Evolutionary conservation across 2,329 filamentous ascomycete genomes (phyloP), one percentile per base, ranked within the genome.

Genomic region (Exophiala sideris): DNA sequence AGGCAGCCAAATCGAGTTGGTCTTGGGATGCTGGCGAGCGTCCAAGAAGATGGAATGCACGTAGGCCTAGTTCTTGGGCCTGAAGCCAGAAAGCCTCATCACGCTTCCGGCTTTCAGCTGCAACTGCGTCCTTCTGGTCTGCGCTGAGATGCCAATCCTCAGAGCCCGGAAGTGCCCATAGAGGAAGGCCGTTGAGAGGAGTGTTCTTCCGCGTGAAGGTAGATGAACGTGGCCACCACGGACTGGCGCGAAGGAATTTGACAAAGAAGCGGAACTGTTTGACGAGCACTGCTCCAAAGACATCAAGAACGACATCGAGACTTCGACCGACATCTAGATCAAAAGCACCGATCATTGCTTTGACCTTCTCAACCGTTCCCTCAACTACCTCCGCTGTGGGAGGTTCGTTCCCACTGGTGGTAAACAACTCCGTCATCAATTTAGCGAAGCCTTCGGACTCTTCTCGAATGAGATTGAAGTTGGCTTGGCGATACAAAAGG

Each of bases 381-480:
- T 88, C 85, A 1, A 92, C 89, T 34, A 88, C 81, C 58, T 90
- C 87, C 49, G 83, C 83, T 2, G 84, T 84, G n/a, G 87, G 86
- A 18, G 85, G 84, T 50, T 87, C 84, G 57, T 82, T 84, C 63
- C 85, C 86, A 65, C 88, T 89, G 0, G 88, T 95, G 6, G 90
- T 92, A 71, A 96, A 99, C 32, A 97, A 85, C 70, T 99, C 94
- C 0, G 92, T 96, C 56, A 96, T 85, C 44, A 99, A 82, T 70
- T 99, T 99, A 0, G 94, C 91, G 68, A 96, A 99, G 38, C 95
- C 94, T 72, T 99, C 94, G 0, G 90, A 90, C 71, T 99, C 94
- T 73, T 99, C 94, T 41, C 94, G 86, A 16, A 99, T 77, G 6
- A 99, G 76, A 66, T 99, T 99, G 76, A 96, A 97, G 70, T 96